These are phyloP conservation scores for Entomortierella parvispora DNA, from an alignment of 192 early-diverging fungal species.

Conservation along the genomic window DNA sequence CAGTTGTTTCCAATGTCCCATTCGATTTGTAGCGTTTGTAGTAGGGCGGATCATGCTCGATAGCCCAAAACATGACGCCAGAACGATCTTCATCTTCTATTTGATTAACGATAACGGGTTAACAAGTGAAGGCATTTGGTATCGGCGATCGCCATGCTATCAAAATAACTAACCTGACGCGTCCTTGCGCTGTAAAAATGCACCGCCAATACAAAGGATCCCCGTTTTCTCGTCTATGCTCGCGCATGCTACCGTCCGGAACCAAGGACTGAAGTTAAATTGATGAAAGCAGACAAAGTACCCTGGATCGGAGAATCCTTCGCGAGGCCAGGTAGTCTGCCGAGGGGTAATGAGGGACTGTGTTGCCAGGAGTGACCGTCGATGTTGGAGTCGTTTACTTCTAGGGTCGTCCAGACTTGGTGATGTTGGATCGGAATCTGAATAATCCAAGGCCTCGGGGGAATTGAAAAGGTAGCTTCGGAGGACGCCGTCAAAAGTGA, in stretches of 20 bases:
- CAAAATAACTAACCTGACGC: neutral
- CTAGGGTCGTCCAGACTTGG: slow-evolving; percentile 3
- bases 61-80: slow-evolving; percentile 20
- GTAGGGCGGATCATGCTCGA: slow-evolving; percentile 18
- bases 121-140: neutral
- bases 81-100: neutral
- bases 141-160: neutral
- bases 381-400: slow-evolving; percentile 15
- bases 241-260: slow-evolving; percentile 54
- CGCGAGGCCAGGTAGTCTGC: slow-evolving; percentile 51
- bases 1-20: slow-evolving; percentile 5
- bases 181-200: slow-evolving; percentile 20
- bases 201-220: slow-evolving; percentile 58
- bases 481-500: slow-evolving; percentile 63
- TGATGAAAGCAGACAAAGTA: slow-evolving; percentile 61
- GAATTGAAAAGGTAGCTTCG: slow-evolving; percentile 66
- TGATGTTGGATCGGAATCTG: slow-evolving; percentile 1
- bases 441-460: slow-evolving; percentile 25
- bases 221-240: slow-evolving; percentile 49
- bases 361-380: slow-evolving; percentile 33
- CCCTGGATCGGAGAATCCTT: slow-evolving; percentile 56
- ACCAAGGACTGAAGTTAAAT: slow-evolving; percentile 57
- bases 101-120: neutral
- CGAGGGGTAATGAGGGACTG: slow-evolving; percentile 28
- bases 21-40: slow-evolving; percentile 16